phyloP scores from a whole-genome alignment of 1,284 basidiomycete genomes.

The Ganoderma lucidum region DNA sequence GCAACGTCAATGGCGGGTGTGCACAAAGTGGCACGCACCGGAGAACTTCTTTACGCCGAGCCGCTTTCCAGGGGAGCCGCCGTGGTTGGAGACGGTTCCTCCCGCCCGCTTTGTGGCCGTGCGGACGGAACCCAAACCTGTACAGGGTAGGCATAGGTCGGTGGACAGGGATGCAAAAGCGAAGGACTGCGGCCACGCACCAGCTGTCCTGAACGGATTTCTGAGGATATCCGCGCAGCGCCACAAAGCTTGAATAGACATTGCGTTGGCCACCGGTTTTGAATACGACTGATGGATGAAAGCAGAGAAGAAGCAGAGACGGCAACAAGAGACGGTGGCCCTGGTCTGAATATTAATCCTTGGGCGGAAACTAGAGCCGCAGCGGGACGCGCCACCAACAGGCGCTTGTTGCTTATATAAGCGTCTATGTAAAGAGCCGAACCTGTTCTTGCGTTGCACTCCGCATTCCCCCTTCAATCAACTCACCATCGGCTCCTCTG shows the following conservation, averaged over 20 bases:
- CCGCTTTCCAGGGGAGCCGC: conserved; percentile 90
- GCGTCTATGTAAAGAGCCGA: conserved; percentile 17
- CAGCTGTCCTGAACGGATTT: conserved; percentile 28
- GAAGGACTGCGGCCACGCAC: conserved; percentile 14
- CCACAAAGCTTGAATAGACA: conserved; percentile 31
- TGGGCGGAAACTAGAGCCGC: conserved; percentile 3
- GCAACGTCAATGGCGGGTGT: conserved; percentile 9
- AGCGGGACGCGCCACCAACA: conserved; percentile 48
- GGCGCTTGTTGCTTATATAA: conserved; percentile 41
- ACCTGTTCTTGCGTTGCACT: conserved; percentile 29
- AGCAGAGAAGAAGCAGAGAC: conserved; percentile 3
- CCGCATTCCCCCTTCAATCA: conserved; percentile 31
- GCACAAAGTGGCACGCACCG: conserved; percentile 56
- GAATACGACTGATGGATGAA: neutral
- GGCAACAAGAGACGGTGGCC: neutral
- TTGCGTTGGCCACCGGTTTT: conserved; percentile 6
- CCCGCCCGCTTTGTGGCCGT: conserved; percentile 96
- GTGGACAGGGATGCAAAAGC: neutral
- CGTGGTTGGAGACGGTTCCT: conserved; percentile 90
- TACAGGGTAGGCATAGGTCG: neutral
- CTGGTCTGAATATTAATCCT: neutral
- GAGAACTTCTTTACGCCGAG: conserved; percentile 95
- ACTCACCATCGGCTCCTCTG: conserved; percentile 25
- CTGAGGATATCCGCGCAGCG: conserved; percentile 26
- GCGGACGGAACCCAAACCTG: conserved; percentile 73